Percentiles rank a stretch among this genome's conserved stretches.
Conservation (phyloP, 768 basidiomycete genomes). For the Macrolepiota fuliginosa region DNA sequence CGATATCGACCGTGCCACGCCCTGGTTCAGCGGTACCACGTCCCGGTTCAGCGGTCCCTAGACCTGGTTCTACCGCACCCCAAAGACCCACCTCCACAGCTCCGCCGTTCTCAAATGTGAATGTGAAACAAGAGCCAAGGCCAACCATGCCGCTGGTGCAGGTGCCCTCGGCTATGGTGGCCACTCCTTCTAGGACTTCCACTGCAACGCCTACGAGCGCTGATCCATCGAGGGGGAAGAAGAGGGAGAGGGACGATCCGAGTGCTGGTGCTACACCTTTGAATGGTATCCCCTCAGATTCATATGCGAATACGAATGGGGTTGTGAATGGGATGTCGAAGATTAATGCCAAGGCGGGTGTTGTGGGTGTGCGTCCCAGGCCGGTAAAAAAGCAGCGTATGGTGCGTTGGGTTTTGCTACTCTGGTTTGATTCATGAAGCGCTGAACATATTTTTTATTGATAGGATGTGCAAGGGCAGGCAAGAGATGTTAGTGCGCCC, state of each 20-base stretch:
- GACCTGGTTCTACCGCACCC: constrained; percentile 24
- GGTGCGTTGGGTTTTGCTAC: constrained; percentile 40
- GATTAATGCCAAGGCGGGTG: constrained; percentile 58
- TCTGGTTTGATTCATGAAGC: not conserved
- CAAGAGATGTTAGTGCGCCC: constrained; percentile 50
- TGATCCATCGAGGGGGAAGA: constrained; percentile 34
- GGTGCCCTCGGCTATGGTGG: constrained; percentile 18
- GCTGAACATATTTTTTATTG: constrained; percentile 5
- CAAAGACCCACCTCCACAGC: constrained; percentile 25
- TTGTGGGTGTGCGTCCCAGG: constrained; percentile 55
- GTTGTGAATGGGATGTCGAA: constrained; percentile 28
- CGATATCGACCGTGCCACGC: constrained; percentile 25
- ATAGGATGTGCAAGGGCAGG: constrained; percentile 66
- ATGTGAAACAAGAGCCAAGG: constrained; percentile 1
- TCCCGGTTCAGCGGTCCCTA: constrained; percentile 20
- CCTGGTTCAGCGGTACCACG: constrained; percentile 23
- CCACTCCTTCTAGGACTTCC: constrained; percentile 2
- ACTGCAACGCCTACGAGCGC: constrained; percentile 28
- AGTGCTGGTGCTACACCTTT: constrained; percentile 10
- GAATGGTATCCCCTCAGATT: constrained; percentile 16
- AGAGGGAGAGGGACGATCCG: constrained; percentile 39
- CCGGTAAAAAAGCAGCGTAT: constrained; percentile 76
- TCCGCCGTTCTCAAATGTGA: constrained; percentile 1
- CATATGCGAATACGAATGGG: constrained; percentile 25
- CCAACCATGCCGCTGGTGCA: constrained; percentile 22